Percentiles rank a stretch among this genome's conserved stretches.
Conservation (phyloP, 306 rosid genomes). For the Mimosa bimucronata region DNA sequence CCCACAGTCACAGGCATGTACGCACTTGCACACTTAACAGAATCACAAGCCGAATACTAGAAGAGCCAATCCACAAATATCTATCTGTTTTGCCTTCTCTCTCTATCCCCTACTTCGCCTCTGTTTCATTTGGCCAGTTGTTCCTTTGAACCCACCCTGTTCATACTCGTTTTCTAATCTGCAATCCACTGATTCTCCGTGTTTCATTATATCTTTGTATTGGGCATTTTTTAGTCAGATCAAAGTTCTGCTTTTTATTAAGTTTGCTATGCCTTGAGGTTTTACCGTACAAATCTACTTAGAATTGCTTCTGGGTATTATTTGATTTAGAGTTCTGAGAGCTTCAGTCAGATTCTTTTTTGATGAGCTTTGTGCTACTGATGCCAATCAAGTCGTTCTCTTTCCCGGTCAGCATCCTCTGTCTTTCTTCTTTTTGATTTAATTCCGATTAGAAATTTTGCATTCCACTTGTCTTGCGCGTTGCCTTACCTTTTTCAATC, state of each 20-base stretch:
- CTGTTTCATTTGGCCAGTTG: slow-evolving; percentile 42
- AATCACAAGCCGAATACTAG: slow-evolving; percentile 34
- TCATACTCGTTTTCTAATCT: slow-evolving; percentile 37
- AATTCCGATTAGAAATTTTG: slow-evolving; percentile 34
- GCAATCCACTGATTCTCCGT: slow-evolving; percentile 41
- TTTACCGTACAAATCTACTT: slow-evolving; percentile 43
- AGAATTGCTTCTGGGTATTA: slow-evolving; percentile 36
- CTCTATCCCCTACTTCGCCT: slow-evolving; percentile 10
- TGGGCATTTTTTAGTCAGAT: slow-evolving; percentile 40
- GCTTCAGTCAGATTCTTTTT: slow-evolving; percentile 40
- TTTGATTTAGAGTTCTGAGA: slow-evolving; percentile 31
- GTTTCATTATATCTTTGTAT: slow-evolving; percentile 49
- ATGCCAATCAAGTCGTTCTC: slow-evolving; percentile 39
- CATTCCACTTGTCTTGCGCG: background rate
- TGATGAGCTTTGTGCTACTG: slow-evolving; percentile 38
- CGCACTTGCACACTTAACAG: slow-evolving; percentile 27
- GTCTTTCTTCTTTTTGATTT: background rate
- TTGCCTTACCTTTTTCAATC: slow-evolving; percentile 22
- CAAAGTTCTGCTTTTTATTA: slow-evolving; percentile 36
- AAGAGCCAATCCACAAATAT: slow-evolving; percentile 54
- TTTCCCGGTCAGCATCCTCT: slow-evolving; percentile 47
- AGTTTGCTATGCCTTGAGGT: slow-evolving; percentile 7
- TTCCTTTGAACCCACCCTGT: slow-evolving; percentile 20
- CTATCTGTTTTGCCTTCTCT: slow-evolving; percentile 31
- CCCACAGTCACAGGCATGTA: background rate